phyloP scores from a whole-genome alignment of 805 yeast species.

The Ogataea henricii region DNA sequence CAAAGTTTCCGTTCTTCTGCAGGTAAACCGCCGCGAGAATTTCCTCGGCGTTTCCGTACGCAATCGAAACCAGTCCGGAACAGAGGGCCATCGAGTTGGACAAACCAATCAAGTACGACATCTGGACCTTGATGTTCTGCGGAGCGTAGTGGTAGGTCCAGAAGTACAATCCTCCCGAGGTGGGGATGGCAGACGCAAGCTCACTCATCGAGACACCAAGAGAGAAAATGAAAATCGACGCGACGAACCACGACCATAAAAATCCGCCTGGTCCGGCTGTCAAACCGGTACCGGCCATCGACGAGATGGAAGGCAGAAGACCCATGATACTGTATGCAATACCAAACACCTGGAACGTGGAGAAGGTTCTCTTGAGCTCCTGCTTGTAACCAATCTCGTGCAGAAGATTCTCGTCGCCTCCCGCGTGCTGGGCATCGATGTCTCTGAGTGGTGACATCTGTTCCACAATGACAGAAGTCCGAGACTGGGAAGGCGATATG shows the following conservation, averaged over 20 bases:
- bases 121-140: slow-evolving; percentile 46
- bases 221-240: slow-evolving; percentile 54
- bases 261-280: slow-evolving; percentile 65
- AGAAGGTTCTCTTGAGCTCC: slow-evolving; percentile 61
- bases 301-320: slow-evolving; percentile 62
- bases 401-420: slow-evolving; percentile 38
- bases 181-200: slow-evolving; percentile 68
- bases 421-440: slow-evolving; percentile 32
- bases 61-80: slow-evolving; percentile 67
- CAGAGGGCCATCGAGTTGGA: slow-evolving; percentile 67
- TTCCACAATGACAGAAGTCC: slow-evolving; percentile 24
- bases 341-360: slow-evolving; percentile 66
- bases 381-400: slow-evolving; percentile 70
- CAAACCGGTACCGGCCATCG: slow-evolving; percentile 54
- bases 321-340: slow-evolving; percentile 77
- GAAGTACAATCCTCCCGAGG: slow-evolving; percentile 73
- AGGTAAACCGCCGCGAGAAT: slow-evolving; percentile 58
- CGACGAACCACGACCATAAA: slow-evolving; percentile 73
- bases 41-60: slow-evolving; percentile 67
- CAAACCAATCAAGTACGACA: slow-evolving; percentile 66
- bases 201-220: slow-evolving; percentile 69
- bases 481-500: slow-evolving; percentile 4
- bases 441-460: slow-evolving; percentile 29
- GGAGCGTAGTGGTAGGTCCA: slow-evolving; percentile 74
- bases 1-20: slow-evolving; percentile 54